phyloP scores from a whole-genome alignment of 2,329 filamentous ascomycete genomes.

The Rutstroemia sp. region DNA sequence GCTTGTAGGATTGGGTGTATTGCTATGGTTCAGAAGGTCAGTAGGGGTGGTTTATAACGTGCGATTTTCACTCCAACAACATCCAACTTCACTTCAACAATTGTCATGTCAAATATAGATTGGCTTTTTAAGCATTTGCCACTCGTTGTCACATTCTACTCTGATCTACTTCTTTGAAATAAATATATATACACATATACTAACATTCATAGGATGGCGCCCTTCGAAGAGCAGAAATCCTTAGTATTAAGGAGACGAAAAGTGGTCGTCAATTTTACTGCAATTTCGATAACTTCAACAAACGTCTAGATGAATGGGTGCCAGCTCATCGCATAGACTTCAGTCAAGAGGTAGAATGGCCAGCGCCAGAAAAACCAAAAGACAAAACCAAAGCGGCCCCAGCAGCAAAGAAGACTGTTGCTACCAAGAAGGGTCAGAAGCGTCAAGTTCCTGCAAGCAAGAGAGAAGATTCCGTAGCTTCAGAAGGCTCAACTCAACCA shows the following conservation, averaged over 20 bases:
- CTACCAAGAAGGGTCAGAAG: conserved; percentile 36
- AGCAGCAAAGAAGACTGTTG: conserved; percentile 35
- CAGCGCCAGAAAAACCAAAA: conserved; percentile 71
- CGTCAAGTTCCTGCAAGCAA: conserved; percentile 21
- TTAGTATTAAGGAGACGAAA: conserved; percentile 88
- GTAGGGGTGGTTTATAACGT: conserved; percentile 4
- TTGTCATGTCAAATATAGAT: too few species aligned
- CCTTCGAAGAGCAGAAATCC: conserved; percentile 84
- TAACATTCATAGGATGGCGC: conserved; percentile 59
- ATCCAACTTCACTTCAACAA: neutral
- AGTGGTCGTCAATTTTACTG: conserved; percentile 53
- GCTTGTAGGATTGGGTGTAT: conserved; percentile 29
- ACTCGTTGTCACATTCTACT: too few species aligned
- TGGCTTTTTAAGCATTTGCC: too few species aligned
- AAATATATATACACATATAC: conserved; percentile 13
- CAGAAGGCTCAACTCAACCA: conserved; percentile 25
- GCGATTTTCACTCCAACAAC: too few species aligned
- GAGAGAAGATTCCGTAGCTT: conserved; percentile 28
- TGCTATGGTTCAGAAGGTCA: conserved; percentile 31
- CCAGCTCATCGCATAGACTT: conserved; percentile 77
- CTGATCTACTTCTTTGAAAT: too few species aligned
- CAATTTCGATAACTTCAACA: conserved; percentile 30
- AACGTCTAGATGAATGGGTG: conserved; percentile 66
- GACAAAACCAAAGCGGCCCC: conserved; percentile 61
- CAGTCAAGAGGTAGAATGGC: conserved; percentile 90